Conservation (phyloP, 2,329 filamentous ascomycete species). For the Dryadomyces quercus-mongolicae region DNA sequence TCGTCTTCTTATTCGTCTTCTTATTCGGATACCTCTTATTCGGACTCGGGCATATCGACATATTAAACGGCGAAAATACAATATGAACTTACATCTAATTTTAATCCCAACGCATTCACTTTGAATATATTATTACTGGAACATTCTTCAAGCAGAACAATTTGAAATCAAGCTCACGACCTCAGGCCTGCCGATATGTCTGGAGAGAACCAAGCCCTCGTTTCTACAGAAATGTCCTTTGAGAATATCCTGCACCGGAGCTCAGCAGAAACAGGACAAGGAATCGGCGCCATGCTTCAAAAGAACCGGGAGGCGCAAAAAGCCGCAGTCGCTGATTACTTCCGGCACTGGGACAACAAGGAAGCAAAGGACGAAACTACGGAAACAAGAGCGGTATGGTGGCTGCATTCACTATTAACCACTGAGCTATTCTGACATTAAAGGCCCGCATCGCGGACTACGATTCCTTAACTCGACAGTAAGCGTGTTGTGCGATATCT, state of each 20-base stretch:
- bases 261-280: neutral
- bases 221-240: neutral
- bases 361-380: slow-evolving; percentile 59
- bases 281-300: slow-evolving; percentile 56
- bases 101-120: neutral
- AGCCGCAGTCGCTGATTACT: slow-evolving; percentile 67
- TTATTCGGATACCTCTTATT: neutral
- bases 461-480: slow-evolving; percentile 87
- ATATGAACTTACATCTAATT: neutral
- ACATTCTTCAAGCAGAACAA: neutral
- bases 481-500: neutral
- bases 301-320: slow-evolving; percentile 51
- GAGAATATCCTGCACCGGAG: neutral
- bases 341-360: slow-evolving; percentile 81
- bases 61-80: neutral
- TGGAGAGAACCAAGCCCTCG: neutral
- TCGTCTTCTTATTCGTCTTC: neutral
- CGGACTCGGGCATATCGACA: neutral
- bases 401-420: neutral
- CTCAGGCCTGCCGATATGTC: neutral
- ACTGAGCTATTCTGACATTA: slow-evolving; percentile 1
- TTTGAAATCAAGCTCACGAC: neutral
- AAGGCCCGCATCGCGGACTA: slow-evolving; percentile 77
- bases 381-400: neutral
- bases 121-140: neutral